A percentile compares a stretch with the other conserved stretches of the same genome.
These are phyloP conservation scores for Xenoacremonium recifei DNA, from an alignment of 2,329 filamentous ascomycete species.

Conservation along the genomic window DNA sequence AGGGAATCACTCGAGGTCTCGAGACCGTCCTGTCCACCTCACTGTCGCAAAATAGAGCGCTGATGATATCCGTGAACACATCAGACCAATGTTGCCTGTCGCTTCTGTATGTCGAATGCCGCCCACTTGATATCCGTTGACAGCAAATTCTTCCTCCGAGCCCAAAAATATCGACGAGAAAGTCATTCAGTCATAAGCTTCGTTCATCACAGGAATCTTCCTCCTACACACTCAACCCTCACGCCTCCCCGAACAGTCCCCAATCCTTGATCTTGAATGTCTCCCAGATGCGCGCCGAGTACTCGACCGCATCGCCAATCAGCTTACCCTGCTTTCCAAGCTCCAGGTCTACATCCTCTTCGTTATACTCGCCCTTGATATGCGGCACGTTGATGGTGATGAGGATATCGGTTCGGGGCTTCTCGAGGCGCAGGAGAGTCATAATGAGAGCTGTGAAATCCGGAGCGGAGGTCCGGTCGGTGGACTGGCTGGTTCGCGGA, in stretches of 20 bases:
- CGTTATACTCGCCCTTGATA: slow-evolving; percentile 70
- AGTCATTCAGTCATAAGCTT: background rate
- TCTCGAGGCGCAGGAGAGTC: slow-evolving; percentile 72
- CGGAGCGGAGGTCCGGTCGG: slow-evolving; percentile 39
- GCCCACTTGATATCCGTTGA: too few species aligned
- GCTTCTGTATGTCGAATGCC: too few species aligned
- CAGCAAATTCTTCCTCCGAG: background rate
- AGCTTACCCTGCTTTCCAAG: slow-evolving; percentile 64
- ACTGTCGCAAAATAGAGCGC: too few species aligned
- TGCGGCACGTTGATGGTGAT: slow-evolving; percentile 88
- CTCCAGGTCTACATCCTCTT: slow-evolving; percentile 68
- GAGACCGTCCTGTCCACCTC: too few species aligned
- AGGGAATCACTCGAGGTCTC: too few species aligned
- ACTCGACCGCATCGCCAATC: slow-evolving; percentile 67
- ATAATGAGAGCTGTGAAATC: slow-evolving; percentile 76
- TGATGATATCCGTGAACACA: too few species aligned
- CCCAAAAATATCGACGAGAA: background rate
- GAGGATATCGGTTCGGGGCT: slow-evolving; percentile 75
- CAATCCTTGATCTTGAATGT: slow-evolving; percentile 79
- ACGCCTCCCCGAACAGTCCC: slow-evolving; percentile 60
- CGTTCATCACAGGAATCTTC: background rate
- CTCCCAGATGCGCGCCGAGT: slow-evolving; percentile 65
- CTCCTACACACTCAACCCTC: slow-evolving; percentile 1
- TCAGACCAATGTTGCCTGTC: too few species aligned
- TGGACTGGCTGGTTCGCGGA: slow-evolving; percentile 33